phyloP scores from a whole-genome alignment of 2,329 filamentous ascomycete genomes.

The Penicillium hesseltinei region DNA sequence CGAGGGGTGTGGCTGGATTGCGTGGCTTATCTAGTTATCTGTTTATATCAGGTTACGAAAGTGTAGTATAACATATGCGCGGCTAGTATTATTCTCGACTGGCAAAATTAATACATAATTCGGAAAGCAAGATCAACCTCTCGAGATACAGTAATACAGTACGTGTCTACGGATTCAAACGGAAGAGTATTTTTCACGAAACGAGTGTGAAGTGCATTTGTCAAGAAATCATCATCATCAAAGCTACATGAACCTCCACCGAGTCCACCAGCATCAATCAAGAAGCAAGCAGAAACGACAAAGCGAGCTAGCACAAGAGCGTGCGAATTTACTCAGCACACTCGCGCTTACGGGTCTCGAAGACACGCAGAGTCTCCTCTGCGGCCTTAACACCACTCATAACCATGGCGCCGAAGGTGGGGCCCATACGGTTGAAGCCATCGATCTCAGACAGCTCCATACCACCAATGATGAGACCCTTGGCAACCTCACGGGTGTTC shows the following conservation, averaged over 20 bases:
- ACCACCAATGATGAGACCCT: constrained; percentile 85
- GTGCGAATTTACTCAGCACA: constrained; percentile 56
- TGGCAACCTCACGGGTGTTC: constrained; percentile 81
- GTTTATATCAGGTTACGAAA: background rate
- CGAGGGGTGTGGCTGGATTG: background rate
- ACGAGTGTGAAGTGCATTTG: constrained; percentile 23
- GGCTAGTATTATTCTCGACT: background rate
- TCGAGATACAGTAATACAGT: background rate
- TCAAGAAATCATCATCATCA: constrained; percentile 13
- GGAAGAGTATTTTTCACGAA: constrained; percentile 6
- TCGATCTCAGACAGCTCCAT: constrained; percentile 94
- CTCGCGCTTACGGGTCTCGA: constrained; percentile 73
- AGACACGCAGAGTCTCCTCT: constrained; percentile 76
- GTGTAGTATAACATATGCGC: background rate
- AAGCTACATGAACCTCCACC: constrained; percentile 2
- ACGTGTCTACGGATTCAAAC: background rate
- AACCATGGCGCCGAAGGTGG: constrained; percentile 86
- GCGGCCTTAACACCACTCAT: constrained; percentile 86
- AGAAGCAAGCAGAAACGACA: background rate
- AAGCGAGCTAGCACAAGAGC: background rate
- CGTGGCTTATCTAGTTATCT: background rate
- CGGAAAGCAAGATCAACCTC: background rate
- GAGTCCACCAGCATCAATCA: background rate
- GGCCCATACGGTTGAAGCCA: constrained; percentile 86
- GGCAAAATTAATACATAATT: constrained; percentile 8